Evolutionary conservation across 2,329 filamentous ascomycete genomes (phyloP).

Genomic region (Colletotrichum sp.): DNA sequence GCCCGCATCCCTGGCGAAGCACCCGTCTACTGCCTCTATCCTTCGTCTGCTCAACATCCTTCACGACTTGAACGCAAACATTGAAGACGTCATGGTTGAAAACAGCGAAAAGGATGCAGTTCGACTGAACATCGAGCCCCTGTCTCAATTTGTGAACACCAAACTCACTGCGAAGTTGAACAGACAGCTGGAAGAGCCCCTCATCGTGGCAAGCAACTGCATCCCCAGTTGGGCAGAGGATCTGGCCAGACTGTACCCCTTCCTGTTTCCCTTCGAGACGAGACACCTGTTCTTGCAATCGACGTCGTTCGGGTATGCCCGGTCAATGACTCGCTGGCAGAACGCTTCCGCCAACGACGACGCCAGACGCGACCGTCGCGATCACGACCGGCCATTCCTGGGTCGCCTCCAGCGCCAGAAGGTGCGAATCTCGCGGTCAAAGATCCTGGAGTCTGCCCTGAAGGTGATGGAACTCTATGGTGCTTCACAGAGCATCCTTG

Average conservation of each 20-base stretch:
- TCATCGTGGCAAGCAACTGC: conserved; percentile 97
- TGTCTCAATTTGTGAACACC: conserved; percentile 96
- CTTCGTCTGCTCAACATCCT: conserved; percentile 87
- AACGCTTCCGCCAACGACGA: conserved; percentile 86
- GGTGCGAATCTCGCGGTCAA: conserved; percentile 93
- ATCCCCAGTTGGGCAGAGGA: conserved; percentile 97
- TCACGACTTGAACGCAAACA: conserved; percentile 89
- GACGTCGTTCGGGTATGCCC: conserved; percentile 96
- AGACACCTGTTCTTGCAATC: conserved; percentile 96
- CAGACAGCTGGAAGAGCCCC: conserved; percentile 91
- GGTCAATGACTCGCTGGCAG: conserved; percentile 98
- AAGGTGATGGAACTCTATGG: conserved; percentile 99
- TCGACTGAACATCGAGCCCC: conserved; percentile 78
- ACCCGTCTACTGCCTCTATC: conserved; percentile 86
- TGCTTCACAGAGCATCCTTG: conserved; percentile 92
- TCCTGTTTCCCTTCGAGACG: conserved; percentile 97
- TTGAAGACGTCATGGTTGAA: conserved; percentile 87
- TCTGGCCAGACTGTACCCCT: conserved; percentile 89
- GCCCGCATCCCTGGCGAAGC: conserved; percentile 81
- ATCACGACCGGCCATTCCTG: conserved; percentile 83
- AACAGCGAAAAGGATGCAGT: conserved; percentile 66
- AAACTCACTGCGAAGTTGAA: conserved; percentile 98
- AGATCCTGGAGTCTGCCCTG: conserved; percentile 93
- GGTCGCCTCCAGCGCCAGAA: conserved; percentile 94
- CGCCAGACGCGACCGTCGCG: conserved; percentile 79